A percentile compares a stretch with the other conserved stretches of the same genome.
Conservation (phyloP, 192 early-diverging fungal species). For the Phycomyces nitens region DNA sequence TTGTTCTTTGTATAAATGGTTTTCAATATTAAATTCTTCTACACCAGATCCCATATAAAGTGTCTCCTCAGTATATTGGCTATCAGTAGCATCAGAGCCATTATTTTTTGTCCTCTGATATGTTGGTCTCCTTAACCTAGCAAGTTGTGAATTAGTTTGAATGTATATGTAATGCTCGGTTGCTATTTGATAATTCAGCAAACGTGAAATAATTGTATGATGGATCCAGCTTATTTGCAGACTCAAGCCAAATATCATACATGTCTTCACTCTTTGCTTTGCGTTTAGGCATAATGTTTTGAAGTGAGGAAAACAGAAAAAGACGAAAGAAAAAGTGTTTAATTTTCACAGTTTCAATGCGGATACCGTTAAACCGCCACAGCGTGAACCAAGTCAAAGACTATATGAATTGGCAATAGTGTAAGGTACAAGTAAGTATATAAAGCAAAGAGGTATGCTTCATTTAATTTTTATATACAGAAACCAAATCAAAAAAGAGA, state of each 20-base stretch:
- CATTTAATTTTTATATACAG: no score
- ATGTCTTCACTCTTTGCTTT: conserved; percentile 11
- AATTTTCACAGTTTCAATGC: no score
- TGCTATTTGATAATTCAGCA: conserved; percentile 3
- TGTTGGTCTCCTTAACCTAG: background rate
- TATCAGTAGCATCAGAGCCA: background rate
- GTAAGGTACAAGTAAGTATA: no score
- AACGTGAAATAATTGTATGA: background rate
- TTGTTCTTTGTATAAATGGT: background rate
- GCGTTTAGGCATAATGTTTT: conserved; percentile 4
- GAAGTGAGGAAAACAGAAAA: no score
- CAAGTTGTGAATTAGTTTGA: background rate
- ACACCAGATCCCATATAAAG: background rate
- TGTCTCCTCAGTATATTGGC: background rate
- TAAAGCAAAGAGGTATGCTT: no score
- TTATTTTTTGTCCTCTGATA: background rate
- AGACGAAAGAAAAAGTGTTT: no score
- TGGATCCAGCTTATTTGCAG: background rate
- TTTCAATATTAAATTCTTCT: background rate
- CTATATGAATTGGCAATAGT: no score
- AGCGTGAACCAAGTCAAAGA: no score
- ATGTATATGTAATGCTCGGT: background rate
- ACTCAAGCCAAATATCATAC: background rate
- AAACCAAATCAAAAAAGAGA: no score
- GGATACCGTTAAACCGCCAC: no score